Evolutionary conservation across 1,139 yeast species (phyloP).

Genomic region (Blastobotrys elegans): DNA sequence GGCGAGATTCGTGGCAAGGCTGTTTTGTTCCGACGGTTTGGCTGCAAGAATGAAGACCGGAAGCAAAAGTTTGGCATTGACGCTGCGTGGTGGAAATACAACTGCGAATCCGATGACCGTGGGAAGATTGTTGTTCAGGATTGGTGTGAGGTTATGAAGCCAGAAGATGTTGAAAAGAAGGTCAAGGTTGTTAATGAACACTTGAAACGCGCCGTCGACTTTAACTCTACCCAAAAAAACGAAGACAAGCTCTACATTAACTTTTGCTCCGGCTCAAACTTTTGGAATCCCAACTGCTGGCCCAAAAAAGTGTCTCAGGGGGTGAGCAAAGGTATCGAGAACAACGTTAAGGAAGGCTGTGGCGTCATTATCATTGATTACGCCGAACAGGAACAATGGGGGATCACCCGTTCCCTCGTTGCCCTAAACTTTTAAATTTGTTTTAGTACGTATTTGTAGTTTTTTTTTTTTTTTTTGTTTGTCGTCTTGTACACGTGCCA

Average conservation of each 20-base stretch:
- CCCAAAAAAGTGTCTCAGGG: slow-evolving; percentile 61
- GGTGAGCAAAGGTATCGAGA: slow-evolving; percentile 43
- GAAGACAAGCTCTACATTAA: slow-evolving; percentile 54
- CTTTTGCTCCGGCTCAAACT: slow-evolving; percentile 72
- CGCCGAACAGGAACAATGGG: slow-evolving; percentile 61
- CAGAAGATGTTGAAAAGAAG: slow-evolving; percentile 54
- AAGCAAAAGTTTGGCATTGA: slow-evolving; percentile 53
- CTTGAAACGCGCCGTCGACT: slow-evolving; percentile 49
- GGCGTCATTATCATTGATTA: slow-evolving; percentile 65
- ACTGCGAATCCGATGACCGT: slow-evolving; percentile 60
- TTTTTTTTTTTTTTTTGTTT: background rate
- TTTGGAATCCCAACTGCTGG: slow-evolving; percentile 71
- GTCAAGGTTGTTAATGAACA: slow-evolving; percentile 53
- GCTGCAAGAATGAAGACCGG: slow-evolving; percentile 43
- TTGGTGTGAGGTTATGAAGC: slow-evolving; percentile 57
- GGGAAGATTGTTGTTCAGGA: slow-evolving; percentile 67
- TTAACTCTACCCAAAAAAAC: slow-evolving; percentile 39
- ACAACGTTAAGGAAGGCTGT: slow-evolving; percentile 49
- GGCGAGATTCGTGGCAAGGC: slow-evolving; percentile 65
- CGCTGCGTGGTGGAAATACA: slow-evolving; percentile 64
- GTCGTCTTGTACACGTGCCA: no score
- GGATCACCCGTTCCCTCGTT: slow-evolving; percentile 47
- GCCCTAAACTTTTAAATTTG: slow-evolving; percentile 44
- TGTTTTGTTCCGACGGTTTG: slow-evolving; percentile 65
- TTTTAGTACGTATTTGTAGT: background rate